Conservation (phyloP, 768 basidiomycete genomes). For the Crucibulum laeve region DNA sequence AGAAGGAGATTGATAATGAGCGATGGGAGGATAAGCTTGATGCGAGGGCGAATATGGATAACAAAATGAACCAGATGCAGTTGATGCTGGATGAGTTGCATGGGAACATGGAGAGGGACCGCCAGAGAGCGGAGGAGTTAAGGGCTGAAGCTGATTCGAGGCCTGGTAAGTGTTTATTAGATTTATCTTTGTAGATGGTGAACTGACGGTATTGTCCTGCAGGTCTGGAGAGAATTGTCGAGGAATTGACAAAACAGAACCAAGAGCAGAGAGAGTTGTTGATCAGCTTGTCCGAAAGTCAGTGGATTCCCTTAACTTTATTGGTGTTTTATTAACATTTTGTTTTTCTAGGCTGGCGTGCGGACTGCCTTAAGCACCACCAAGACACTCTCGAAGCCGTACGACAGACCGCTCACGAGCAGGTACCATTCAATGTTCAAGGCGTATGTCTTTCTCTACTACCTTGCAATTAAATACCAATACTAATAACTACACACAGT, state of each 20-base stretch:
- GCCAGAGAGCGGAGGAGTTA: slow-evolving; percentile 46
- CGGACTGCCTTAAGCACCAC: slow-evolving; percentile 61
- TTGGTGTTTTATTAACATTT: slow-evolving; percentile 8
- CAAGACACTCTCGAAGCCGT: slow-evolving; percentile 66
- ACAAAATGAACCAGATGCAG: slow-evolving; percentile 48
- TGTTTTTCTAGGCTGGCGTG: slow-evolving; percentile 53
- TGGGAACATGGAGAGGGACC: slow-evolving; percentile 50
- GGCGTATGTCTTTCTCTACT: slow-evolving; percentile 45
- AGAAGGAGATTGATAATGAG: slow-evolving; percentile 56
- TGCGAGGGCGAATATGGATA: slow-evolving; percentile 56
- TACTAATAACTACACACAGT: slow-evolving; percentile 34
- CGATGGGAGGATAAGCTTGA: slow-evolving; percentile 60
- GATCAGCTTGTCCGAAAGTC: slow-evolving; percentile 50
- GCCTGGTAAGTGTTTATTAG: slow-evolving; percentile 41
- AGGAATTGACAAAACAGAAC: slow-evolving; percentile 56
- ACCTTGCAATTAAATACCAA: background rate
- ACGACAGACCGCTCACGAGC: slow-evolving; percentile 65
- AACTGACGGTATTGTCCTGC: slow-evolving; percentile 1
- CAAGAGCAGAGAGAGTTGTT: slow-evolving; percentile 56
- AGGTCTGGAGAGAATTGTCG: slow-evolving; percentile 61
- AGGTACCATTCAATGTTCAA: slow-evolving; percentile 82
- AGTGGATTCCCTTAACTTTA: slow-evolving; percentile 18
- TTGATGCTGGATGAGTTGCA: slow-evolving; percentile 59
- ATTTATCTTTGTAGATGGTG: background rate
- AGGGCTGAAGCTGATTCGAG: slow-evolving; percentile 46